phyloP scores from a whole-genome alignment of 129 eudicot genomes.

The carrot (Daucus carota) region DNA sequence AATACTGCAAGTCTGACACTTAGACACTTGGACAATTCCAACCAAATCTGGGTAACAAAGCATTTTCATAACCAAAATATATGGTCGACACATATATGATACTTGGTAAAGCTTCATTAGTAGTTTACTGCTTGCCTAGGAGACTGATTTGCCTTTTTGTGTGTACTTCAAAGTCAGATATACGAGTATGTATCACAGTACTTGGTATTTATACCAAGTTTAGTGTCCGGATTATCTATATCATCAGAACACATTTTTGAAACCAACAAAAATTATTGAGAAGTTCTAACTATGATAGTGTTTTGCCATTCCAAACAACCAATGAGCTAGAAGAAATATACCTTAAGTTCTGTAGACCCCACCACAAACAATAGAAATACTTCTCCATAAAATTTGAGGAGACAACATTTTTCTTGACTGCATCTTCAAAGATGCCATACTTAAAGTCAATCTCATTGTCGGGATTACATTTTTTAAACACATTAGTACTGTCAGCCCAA shows the following conservation, averaged over 20 bases:
- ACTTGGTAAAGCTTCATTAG: not conserved
- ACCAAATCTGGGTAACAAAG: not conserved
- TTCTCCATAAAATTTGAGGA: conserved; percentile 58
- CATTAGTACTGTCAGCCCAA: conserved; percentile 62
- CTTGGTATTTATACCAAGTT: not conserved
- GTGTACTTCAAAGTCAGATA: not conserved
- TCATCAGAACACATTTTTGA: not conserved
- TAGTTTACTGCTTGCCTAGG: not conserved
- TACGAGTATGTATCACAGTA: not conserved
- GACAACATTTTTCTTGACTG: conserved; percentile 69
- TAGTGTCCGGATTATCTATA: not conserved
- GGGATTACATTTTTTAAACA: conserved; percentile 59
- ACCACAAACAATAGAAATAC: conserved; percentile 94
- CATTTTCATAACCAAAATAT: not conserved
- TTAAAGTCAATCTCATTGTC: conserved; percentile 40
- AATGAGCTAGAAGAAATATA: conserved; percentile 14
- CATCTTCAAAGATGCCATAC: conserved; percentile 72
- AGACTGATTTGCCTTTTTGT: not conserved
- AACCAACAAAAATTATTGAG: not conserved
- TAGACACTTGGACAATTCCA: not conserved
- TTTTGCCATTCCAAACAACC: not conserved
- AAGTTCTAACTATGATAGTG: not conserved
- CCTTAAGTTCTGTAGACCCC: conserved; percentile 98
- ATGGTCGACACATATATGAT: not conserved
- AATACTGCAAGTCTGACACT: not conserved